A percentile compares a stretch with the other conserved stretches of the same genome.
Conservation (phyloP, 2,329 filamentous ascomycete genomes). For the Sarocladiaceae sp. region DNA sequence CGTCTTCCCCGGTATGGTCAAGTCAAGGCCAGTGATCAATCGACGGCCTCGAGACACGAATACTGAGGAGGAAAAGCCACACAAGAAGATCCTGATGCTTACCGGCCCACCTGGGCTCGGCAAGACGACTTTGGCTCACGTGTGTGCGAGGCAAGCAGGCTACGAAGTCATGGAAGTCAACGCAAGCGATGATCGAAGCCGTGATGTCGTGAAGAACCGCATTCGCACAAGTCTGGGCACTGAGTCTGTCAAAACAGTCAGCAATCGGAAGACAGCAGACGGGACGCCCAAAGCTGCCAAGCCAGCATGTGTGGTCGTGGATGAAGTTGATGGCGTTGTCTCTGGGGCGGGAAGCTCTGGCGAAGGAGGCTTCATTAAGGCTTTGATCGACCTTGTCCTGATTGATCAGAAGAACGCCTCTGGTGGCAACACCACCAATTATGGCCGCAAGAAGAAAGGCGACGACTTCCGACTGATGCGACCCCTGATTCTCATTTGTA, state of each 20-base stretch:
- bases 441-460: conserved; percentile 62
- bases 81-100: conserved; percentile 83
- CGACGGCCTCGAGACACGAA: conserved; percentile 33
- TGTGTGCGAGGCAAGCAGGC: conserved; percentile 90
- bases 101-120: conserved; percentile 90
- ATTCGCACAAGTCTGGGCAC: conserved; percentile 91
- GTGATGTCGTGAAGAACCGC: conserved; percentile 82
- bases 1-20: conserved; percentile 77
- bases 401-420: conserved; percentile 74
- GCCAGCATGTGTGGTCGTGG: conserved; percentile 89
- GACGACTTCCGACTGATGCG: conserved; percentile 85
- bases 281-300: conserved; percentile 65
- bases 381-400: conserved; percentile 83
- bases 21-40: conserved; percentile 44
- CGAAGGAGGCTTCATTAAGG: conserved; percentile 93
- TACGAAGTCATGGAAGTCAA: conserved; percentile 98
- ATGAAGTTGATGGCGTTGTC: conserved; percentile 94
- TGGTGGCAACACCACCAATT: neutral
- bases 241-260: conserved; percentile 80
- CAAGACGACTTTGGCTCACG: conserved; percentile 94
- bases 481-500: conserved; percentile 91
- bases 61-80: conserved; percentile 66
- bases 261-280: conserved; percentile 54
- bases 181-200: conserved; percentile 90
- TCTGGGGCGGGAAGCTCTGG: conserved; percentile 71